phyloP scores from a whole-genome alignment of 352 stramenopile genomes.

The Globisporangium lucens region DNA sequence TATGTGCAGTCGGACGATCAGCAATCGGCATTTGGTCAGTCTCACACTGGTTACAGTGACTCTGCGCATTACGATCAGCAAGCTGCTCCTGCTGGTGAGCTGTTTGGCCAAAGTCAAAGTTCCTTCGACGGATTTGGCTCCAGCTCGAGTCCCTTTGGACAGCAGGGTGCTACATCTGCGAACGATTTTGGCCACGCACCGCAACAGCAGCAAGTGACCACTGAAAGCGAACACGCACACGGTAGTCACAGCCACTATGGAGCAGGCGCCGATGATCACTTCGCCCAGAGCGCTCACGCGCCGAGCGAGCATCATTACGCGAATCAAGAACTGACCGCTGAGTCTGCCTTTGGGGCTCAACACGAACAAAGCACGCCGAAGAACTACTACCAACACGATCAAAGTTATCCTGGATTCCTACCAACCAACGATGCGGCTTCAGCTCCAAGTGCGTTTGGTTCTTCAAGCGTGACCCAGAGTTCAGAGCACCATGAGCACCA shows the following conservation, averaged over 20 bases:
- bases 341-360: neutral
- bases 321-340: neutral
- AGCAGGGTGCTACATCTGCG: slow-evolving; percentile 7
- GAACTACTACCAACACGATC: neutral
- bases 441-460: neutral
- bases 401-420: neutral
- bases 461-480: neutral
- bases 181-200: slow-evolving; percentile 6
- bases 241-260: slow-evolving; percentile 5
- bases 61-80: slow-evolving; percentile 24
- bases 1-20: slow-evolving; percentile 16
- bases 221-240: slow-evolving; percentile 2
- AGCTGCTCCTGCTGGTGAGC: slow-evolving; percentile 18
- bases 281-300: neutral
- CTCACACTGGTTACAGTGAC: slow-evolving; percentile 11
- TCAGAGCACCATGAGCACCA: neutral
- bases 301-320: neutral
- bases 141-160: slow-evolving; percentile 10
- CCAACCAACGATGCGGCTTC: neutral
- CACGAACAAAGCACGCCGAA: neutral
- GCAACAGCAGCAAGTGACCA: slow-evolving; percentile 1
- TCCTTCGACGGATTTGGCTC: slow-evolving; percentile 13
- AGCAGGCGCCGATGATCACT: neutral
- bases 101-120: slow-evolving; percentile 25
- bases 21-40: slow-evolving; percentile 13